Evolutionary conservation across 805 yeast genomes (phyloP).

Genomic region (Ogataea zsoltii): DNA sequence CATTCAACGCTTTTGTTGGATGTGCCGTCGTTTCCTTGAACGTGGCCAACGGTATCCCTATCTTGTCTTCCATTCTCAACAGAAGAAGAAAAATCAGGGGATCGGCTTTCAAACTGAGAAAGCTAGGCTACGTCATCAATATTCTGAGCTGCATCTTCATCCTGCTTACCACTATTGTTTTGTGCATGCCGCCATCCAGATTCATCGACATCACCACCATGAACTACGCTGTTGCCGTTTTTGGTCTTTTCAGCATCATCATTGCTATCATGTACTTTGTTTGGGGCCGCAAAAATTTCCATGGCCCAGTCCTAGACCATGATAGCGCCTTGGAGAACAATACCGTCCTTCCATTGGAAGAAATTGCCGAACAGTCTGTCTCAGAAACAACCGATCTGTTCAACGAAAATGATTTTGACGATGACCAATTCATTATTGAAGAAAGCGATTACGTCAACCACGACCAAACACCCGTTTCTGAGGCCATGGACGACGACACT

Average conservation of each 20-base stretch:
- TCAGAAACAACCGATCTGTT: no score
- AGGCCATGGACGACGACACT: conserved; percentile 15
- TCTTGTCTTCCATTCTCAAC: conserved; percentile 58
- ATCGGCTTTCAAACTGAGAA: conserved; percentile 63
- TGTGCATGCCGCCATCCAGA: conserved; percentile 72
- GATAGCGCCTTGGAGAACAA: conserved; percentile 16
- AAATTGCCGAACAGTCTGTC: not conserved
- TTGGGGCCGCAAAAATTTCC: conserved; percentile 66
- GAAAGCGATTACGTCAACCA: conserved; percentile 17
- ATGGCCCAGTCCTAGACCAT: conserved; percentile 57
- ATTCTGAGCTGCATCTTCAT: conserved; percentile 62
- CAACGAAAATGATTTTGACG: conserved; percentile 7
- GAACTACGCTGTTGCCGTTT: conserved; percentile 71
- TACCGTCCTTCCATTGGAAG: conserved; percentile 1
- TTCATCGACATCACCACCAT: conserved; percentile 49
- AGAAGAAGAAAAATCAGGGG: conserved; percentile 64
- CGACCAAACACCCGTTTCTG: conserved; percentile 1
- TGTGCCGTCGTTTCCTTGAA: conserved; percentile 76
- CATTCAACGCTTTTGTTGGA: conserved; percentile 83
- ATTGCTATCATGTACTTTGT: conserved; percentile 51
- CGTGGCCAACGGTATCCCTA: conserved; percentile 76
- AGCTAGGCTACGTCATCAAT: conserved; percentile 66
- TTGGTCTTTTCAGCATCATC: conserved; percentile 45
- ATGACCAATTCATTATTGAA: conserved; percentile 17
- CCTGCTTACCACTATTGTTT: conserved; percentile 52